A percentile compares a stretch with the other conserved stretches of the same genome.
Conservation (phyloP, 108 stramenopile species). For the Conticribra weissflogii region DNA sequence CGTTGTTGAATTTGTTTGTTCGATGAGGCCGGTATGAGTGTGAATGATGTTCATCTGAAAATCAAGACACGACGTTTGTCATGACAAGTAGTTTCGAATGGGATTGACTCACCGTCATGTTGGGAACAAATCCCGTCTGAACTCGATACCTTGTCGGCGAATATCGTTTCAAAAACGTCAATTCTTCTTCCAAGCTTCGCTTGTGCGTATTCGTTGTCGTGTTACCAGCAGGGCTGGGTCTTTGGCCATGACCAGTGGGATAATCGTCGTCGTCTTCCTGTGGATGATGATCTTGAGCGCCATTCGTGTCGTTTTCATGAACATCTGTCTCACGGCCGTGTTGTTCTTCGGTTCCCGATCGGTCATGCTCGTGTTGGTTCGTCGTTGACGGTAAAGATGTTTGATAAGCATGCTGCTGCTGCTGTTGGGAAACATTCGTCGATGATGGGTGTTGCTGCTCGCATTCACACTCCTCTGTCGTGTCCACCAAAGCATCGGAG, state of each 20-base stretch:
- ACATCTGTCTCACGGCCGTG: not conserved
- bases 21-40: not conserved
- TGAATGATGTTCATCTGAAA: too few species aligned
- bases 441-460: too few species aligned
- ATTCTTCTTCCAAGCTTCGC: slow-evolving; percentile 64
- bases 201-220: slow-evolving; percentile 9
- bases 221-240: not conserved
- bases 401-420: too few species aligned
- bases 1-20: not conserved
- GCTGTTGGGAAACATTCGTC: too few species aligned
- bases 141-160: slow-evolving; percentile 53
- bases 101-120: slow-evolving; percentile 47
- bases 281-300: slow-evolving; percentile 20
- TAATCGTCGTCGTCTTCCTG: slow-evolving; percentile 50
- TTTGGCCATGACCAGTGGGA: slow-evolving; percentile 12
- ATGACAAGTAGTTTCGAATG: not conserved
- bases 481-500: too few species aligned
- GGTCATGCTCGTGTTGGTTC: not conserved
- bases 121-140: slow-evolving; percentile 72
- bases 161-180: slow-evolving; percentile 52
- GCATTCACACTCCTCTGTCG: too few species aligned
- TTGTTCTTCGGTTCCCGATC: not conserved
- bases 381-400: too few species aligned
- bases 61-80: not conserved
- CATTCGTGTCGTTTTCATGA: not conserved